phyloP scores from a whole-genome alignment of 768 basidiomycete genomes.

The Tylopilus cervinicoccineus region DNA sequence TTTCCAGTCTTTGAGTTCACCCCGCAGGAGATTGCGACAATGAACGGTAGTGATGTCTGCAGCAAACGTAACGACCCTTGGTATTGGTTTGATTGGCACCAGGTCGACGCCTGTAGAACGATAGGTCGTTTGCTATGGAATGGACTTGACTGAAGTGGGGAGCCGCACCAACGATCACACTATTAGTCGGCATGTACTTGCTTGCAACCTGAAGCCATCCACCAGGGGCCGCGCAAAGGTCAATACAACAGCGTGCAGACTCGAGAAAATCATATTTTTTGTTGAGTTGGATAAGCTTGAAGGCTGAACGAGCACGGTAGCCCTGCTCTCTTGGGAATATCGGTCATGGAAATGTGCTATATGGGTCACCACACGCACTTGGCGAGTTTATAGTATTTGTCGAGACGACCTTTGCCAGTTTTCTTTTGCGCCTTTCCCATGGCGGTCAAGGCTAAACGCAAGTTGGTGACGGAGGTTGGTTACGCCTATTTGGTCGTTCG shows the following conservation, averaged over 20 bases:
- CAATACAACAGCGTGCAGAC: constrained; percentile 87
- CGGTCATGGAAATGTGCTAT: constrained; percentile 4
- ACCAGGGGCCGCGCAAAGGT: constrained; percentile 97
- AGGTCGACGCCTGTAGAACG: constrained; percentile 77
- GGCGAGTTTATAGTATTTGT: constrained; percentile 97
- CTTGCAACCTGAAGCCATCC: constrained; percentile 99
- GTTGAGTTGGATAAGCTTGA: constrained; percentile 98
- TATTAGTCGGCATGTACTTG: constrained; percentile 94
- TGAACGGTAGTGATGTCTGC: constrained; percentile 91
- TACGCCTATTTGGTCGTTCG: constrained; percentile 12
- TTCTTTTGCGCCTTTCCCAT: constrained; percentile 90
- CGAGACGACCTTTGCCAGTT: constrained; percentile 92
- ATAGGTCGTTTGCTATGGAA: constrained; percentile 7
- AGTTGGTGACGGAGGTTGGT: constrained; percentile 3
- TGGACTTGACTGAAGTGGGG: constrained; percentile 5
- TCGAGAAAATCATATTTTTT: constrained; percentile 95
- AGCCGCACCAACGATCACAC: constrained; percentile 78
- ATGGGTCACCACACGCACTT: constrained; percentile 45
- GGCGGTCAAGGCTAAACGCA: neutral
- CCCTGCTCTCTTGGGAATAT: constrained; percentile 80
- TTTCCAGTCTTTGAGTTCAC: constrained; percentile 97
- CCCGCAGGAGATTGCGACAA: constrained; percentile 82
- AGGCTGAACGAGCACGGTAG: constrained; percentile 97
- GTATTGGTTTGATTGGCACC: constrained; percentile 94
- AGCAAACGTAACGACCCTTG: constrained; percentile 86